Evolutionary conservation across 2,329 filamentous ascomycete genomes (phyloP).

Genomic region (Aspergillus sp.): DNA sequence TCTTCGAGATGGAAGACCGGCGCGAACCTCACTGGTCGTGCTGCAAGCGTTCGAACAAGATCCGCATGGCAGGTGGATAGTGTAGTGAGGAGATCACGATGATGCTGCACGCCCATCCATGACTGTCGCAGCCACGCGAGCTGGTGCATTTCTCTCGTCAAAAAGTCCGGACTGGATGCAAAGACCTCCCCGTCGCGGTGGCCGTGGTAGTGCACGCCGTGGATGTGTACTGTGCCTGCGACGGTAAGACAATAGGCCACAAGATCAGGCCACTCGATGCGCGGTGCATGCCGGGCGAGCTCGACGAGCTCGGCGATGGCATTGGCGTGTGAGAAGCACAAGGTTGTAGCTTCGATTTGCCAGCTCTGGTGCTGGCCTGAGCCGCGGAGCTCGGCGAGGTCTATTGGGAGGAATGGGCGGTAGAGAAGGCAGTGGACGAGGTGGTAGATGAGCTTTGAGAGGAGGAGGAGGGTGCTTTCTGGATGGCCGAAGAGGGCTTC

Average conservation of each 20-base stretch:
- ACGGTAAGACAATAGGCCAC: constrained; percentile 85
- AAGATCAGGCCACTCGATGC: constrained; percentile 82
- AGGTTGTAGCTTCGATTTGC: constrained; percentile 87
- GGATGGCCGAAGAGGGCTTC: constrained; percentile 73
- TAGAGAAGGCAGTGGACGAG: constrained; percentile 85
- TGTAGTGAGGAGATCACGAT: constrained; percentile 73
- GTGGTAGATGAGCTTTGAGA: constrained; percentile 86
- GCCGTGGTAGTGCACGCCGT: constrained; percentile 76
- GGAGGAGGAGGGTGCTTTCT: constrained; percentile 74
- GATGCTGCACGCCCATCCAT: constrained; percentile 78
- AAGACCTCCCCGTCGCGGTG: constrained; percentile 61
- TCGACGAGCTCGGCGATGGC: constrained; percentile 82
- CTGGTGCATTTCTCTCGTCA: constrained; percentile 77
- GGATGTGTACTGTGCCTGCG: constrained; percentile 83
- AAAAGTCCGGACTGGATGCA: constrained; percentile 67
- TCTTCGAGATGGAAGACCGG: constrained; percentile 83
- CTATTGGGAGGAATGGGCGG: constrained; percentile 80
- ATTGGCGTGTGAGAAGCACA: constrained; percentile 84
- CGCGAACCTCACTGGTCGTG: constrained; percentile 69
- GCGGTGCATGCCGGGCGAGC: constrained; percentile 69
- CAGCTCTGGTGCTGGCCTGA: constrained; percentile 84
- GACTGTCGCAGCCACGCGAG: constrained; percentile 71
- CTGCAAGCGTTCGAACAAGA: constrained; percentile 70
- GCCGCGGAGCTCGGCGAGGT: constrained; percentile 75
- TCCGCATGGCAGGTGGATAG: constrained; percentile 79